Evolutionary conservation across 2,329 filamentous ascomycete species (phyloP).

Genomic region (Chrysoporthe cubensis): DNA sequence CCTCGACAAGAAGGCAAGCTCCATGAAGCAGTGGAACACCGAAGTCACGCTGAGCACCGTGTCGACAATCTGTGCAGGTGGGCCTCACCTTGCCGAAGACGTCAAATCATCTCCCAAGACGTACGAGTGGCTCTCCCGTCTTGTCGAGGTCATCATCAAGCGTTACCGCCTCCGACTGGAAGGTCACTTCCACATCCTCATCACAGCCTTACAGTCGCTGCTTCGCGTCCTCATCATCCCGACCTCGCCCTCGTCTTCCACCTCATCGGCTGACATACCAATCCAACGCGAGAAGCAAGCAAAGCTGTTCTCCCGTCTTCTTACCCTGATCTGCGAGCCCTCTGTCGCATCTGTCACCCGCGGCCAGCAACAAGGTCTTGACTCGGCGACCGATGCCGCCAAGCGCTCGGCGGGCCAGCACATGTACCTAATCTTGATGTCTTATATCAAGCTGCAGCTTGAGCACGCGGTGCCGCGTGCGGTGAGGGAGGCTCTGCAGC

Average conservation of each 20-base stretch:
- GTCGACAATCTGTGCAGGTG: constrained; percentile 38
- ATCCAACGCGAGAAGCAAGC: constrained; percentile 48
- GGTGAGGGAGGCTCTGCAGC: constrained; percentile 59
- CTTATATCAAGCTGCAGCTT: constrained; percentile 65
- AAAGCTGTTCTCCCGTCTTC: constrained; percentile 55
- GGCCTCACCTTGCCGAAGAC: constrained; percentile 31
- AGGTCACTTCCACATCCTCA: constrained; percentile 63
- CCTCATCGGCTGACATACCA: constrained; percentile 33
- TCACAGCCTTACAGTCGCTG: constrained; percentile 59
- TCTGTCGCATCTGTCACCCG: constrained; percentile 59
- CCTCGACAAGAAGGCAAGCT: constrained; percentile 53
- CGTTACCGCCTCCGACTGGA: constrained; percentile 64
- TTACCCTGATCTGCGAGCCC: constrained; percentile 64
- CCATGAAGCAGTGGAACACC: constrained; percentile 63
- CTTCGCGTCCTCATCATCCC: constrained; percentile 53
- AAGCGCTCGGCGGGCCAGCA: constrained; percentile 64
- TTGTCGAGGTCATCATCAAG: constrained; percentile 61
- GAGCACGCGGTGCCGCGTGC: constrained; percentile 55
- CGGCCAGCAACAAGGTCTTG: constrained; percentile 50
- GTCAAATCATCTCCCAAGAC: constrained; percentile 40
- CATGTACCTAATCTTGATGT: constrained; percentile 64
- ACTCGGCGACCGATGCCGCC: constrained; percentile 63
- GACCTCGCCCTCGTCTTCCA: constrained; percentile 39
- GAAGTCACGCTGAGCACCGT: constrained; percentile 56
- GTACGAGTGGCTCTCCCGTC: constrained; percentile 54